These are phyloP conservation scores for Tillandsia leiboldiana DNA, from an alignment of 176 grass and related monocot species.

Conservation along the genomic window DNA sequence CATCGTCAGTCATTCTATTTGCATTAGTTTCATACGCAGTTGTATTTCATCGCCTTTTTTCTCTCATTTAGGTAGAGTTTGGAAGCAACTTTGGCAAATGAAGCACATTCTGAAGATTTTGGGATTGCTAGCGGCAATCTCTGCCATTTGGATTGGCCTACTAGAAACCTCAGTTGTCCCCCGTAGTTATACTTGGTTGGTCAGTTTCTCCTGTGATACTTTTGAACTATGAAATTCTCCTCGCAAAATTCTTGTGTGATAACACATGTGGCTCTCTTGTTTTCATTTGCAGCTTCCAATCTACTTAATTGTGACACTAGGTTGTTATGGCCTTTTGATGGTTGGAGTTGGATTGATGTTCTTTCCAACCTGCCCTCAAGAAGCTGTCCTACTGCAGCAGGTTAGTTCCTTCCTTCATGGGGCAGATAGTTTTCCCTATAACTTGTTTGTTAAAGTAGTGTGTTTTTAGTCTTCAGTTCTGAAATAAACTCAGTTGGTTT, in stretches of 20 bases:
- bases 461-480: neutral
- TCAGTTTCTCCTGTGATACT: slow-evolving; percentile 27
- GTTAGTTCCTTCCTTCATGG: slow-evolving; percentile 24
- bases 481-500: slow-evolving; percentile 2
- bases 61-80: neutral
- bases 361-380: slow-evolving; percentile 80
- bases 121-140: slow-evolving; percentile 41
- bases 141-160: slow-evolving; percentile 49
- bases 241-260: neutral
- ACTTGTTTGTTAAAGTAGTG: neutral
- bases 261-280: neutral
- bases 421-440: neutral
- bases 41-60: neutral
- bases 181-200: slow-evolving; percentile 69
- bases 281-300: slow-evolving; percentile 57
- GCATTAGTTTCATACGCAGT: neutral
- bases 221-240: slow-evolving; percentile 7
- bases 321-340: slow-evolving; percentile 94
- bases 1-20: neutral
- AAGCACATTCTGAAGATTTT: slow-evolving; percentile 46
- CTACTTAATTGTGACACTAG: slow-evolving; percentile 64
- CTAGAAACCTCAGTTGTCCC: slow-evolving; percentile 55
- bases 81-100: slow-evolving; percentile 17
- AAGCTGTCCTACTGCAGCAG: slow-evolving; percentile 74
- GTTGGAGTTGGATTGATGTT: slow-evolving; percentile 86